A percentile compares a stretch with the other conserved stretches of the same genome.
phyloP scores from a whole-genome alignment of 345 rosid species.

The Toxicodendron radicans region DNA sequence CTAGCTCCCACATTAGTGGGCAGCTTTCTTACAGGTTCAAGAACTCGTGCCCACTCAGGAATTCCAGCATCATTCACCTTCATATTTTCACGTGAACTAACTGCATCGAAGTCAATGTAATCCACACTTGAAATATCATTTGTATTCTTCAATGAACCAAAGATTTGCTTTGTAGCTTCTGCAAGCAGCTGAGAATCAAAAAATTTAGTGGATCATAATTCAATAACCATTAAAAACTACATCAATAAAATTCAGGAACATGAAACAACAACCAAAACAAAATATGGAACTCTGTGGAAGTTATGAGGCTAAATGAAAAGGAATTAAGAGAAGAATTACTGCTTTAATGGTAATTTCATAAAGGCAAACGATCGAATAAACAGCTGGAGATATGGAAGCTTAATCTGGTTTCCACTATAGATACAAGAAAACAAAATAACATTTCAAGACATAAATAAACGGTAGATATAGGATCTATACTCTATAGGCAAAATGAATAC shows the following conservation, averaged over 20 bases:
- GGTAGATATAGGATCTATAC: not conserved
- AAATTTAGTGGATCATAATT: conserved; percentile 15
- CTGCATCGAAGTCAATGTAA: conserved; percentile 13
- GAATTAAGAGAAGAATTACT: not conserved
- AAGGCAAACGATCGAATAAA: not conserved
- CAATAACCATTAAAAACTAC: conserved; percentile 11
- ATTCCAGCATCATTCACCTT: conserved; percentile 21
- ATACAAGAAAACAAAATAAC: not conserved
- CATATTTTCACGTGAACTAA: conserved; percentile 10
- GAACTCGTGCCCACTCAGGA: conserved; percentile 40
- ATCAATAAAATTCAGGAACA: conserved; percentile 1
- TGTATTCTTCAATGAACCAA: conserved; percentile 27
- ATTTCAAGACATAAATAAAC: not conserved
- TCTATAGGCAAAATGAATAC: not conserved
- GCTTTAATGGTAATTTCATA: not conserved
- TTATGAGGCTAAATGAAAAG: not conserved
- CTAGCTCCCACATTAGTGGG: conserved; percentile 47
- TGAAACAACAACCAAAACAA: not conserved
- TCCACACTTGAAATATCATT: conserved; percentile 22
- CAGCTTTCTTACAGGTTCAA: conserved; percentile 38
- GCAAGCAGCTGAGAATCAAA: conserved; percentile 42
- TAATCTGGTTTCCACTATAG: not conserved
- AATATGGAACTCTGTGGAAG: not conserved
- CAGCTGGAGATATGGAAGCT: not conserved
- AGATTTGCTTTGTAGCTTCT: conserved; percentile 40